Percentiles rank a stretch among this genome's conserved stretches.
These are phyloP conservation scores for Diversispora epigaea DNA, from an alignment of 192 early-diverging fungal genomes.

Conservation along the genomic window DNA sequence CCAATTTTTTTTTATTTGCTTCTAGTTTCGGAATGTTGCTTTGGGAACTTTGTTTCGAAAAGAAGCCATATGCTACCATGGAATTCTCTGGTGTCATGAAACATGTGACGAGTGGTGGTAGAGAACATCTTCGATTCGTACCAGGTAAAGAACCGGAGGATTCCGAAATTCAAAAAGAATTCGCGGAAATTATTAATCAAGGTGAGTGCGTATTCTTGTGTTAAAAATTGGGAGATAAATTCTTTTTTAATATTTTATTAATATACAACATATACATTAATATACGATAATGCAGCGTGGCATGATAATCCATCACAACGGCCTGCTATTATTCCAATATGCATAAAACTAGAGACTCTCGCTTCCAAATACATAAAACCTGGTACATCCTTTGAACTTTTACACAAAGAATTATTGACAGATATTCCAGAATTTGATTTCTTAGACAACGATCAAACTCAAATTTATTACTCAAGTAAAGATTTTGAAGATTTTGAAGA, in stretches of 20 bases:
- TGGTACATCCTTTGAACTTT: too few species aligned
- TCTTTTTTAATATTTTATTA: neutral
- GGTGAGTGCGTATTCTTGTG: neutral
- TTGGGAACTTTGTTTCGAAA: constrained; percentile 13
- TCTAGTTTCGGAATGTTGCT: constrained; percentile 9
- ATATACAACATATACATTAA: neutral
- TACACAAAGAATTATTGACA: neutral
- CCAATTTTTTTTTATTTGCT: neutral
- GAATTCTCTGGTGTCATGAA: neutral
- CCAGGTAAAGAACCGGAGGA: neutral
- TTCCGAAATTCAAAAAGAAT: constrained; percentile 5
- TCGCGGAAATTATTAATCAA: neutral
- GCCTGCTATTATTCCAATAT: too few species aligned
- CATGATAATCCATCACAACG: too few species aligned
- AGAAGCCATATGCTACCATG: neutral
- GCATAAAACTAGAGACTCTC: too few species aligned
- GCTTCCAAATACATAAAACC: too few species aligned
- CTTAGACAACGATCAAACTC: too few species aligned
- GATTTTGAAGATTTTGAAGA: neutral
- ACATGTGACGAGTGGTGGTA: neutral
- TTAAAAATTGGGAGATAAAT: neutral
- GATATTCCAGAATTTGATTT: too few species aligned
- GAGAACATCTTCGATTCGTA: neutral
- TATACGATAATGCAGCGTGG: neutral
- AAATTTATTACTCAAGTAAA: neutral